Evolutionary conservation across 441 rosid genomes (phyloP), one percentile per base, ranked within the genome.

Genomic region (Gossypium laxum): DNA sequence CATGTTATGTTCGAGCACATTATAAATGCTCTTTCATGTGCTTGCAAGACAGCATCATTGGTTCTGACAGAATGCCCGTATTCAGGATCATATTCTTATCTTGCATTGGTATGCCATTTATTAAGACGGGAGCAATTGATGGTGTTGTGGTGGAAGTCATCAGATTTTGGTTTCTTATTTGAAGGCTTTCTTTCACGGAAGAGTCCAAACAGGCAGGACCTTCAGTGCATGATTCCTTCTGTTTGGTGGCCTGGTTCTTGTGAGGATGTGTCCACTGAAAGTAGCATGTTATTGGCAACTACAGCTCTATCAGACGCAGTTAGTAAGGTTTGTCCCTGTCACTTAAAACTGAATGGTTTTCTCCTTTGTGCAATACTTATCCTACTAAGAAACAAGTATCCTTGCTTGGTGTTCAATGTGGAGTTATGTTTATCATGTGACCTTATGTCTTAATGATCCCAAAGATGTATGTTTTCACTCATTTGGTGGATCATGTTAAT

Each of bases 221-320:
- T 95, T 63, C 94, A 91, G 74, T 82, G 83, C 75, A 77, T 92
- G 77, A 82, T 95, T 83, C 97, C 97, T 74, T 88, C 90, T 82
- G 96, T 92, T 79, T 95, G 98, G 98, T 95, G 99, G 99, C 92
- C 98, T 84, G 93, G 98, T 70, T 90, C 98, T 69, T 85, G 81
- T 70, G 99, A 95, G 80, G 97, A 89, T 75, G 75, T 85, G 41
- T 87, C 93, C 66, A 69, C 75, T 71, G 97, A 91, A 85, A 82
- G 82, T 77, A 89, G 97, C 83, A 91, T 95, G 99, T 74, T 79
- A 65, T 79, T 95, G 81, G 84, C 96, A 12, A 82, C 90, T 59
- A 71, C 89, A 41, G 92, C 95, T 71, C 86, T 95, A 75, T 87
- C 90, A 10, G 97, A 89, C 56, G 85, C 95, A 75, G 78, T 88